These are phyloP conservation scores for Colletotrichum camelliae DNA, from an alignment of 2,329 filamentous ascomycete species.

Conservation along the genomic window DNA sequence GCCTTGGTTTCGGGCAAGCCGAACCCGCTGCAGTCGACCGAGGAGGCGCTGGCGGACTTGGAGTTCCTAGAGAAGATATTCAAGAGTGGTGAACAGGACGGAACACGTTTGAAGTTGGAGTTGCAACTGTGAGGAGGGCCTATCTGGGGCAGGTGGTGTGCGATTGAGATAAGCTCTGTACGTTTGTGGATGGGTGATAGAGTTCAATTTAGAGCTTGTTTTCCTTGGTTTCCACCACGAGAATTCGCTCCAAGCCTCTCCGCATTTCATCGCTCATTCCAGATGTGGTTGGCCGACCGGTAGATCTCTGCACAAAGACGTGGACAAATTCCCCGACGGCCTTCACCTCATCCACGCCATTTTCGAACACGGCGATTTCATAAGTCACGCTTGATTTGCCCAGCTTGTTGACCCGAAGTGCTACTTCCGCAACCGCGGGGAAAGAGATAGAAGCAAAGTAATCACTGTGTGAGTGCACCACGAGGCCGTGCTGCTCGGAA, in stretches of 20 bases:
- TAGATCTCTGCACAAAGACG: constrained; percentile 82
- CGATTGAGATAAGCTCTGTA: not conserved
- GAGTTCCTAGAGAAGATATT: constrained; percentile 62
- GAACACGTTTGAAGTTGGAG: constrained; percentile 43
- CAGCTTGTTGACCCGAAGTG: constrained; percentile 81
- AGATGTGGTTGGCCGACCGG: constrained; percentile 67
- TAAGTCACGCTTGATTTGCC: constrained; percentile 89
- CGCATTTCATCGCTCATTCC: constrained; percentile 70
- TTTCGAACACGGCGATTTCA: constrained; percentile 86
- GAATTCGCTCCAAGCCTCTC: constrained; percentile 61
- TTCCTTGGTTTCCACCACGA: constrained; percentile 2
- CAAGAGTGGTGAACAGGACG: constrained; percentile 49
- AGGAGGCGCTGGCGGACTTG: constrained; percentile 66
- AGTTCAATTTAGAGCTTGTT: constrained; percentile 20
- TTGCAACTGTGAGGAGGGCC: constrained; percentile 31
- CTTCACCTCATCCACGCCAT: constrained; percentile 74
- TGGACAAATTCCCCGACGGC: constrained; percentile 88
- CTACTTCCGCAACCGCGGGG: constrained; percentile 81
- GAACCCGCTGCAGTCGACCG: constrained; percentile 57
- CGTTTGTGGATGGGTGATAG: not conserved
- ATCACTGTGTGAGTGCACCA: constrained; percentile 85
- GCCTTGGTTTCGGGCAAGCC: constrained; percentile 51
- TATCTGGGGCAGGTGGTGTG: not conserved
- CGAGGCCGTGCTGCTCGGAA: constrained; percentile 78
- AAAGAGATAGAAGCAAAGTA: constrained; percentile 85